These are phyloP conservation scores for Monosporascus ibericus DNA, from an alignment of 2,329 filamentous ascomycete genomes.

Conservation along the genomic window DNA sequence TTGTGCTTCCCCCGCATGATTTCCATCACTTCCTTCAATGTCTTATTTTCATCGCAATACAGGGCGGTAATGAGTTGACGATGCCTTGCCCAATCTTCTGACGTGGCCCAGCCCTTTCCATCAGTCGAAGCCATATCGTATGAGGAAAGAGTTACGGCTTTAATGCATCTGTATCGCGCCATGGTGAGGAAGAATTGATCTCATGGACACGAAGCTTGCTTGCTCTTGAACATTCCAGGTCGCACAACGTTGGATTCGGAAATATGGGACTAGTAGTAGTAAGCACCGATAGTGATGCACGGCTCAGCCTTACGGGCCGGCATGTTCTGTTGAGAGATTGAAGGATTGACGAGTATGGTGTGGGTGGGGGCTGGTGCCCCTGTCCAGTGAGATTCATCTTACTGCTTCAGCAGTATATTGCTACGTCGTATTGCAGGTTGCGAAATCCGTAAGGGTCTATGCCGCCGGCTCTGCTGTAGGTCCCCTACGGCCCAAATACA, in stretches of 20 bases:
- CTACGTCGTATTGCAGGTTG: not conserved
- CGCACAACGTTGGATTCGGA: not conserved
- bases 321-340: not conserved
- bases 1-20: conserved; percentile 16
- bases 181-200: not conserved
- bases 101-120: conserved; percentile 10
- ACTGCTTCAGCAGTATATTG: not conserved
- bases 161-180: not conserved
- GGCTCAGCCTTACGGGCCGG: not conserved
- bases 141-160: not conserved
- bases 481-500: not conserved
- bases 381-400: not conserved
- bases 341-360: not conserved
- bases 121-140: not conserved
- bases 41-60: conserved; percentile 16
- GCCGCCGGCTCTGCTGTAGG: not conserved
- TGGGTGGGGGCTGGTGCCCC: not conserved
- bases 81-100: conserved; percentile 14
- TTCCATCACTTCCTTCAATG: conserved; percentile 17
- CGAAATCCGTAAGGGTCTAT: not conserved
- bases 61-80: conserved; percentile 13
- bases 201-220: not conserved
- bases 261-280: no score
- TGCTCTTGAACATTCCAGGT: not conserved
- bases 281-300: not conserved